Evolutionary conservation across 306 rosid species (phyloP).

Genomic region (Cicer judaicum): DNA sequence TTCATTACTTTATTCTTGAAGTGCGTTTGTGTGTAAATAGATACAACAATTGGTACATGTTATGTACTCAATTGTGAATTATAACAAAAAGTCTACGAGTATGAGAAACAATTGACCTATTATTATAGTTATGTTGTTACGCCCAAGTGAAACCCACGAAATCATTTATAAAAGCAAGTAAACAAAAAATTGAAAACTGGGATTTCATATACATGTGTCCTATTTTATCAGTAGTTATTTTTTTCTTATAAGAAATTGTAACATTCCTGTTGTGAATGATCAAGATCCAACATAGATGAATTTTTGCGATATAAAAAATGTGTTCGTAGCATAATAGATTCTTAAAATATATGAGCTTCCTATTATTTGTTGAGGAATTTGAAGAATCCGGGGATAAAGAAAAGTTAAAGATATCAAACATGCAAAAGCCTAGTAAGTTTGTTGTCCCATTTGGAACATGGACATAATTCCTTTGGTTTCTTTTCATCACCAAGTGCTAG

Average conservation of each 20-base stretch:
- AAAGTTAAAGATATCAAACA: conserved; percentile 51
- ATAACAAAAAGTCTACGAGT: not conserved
- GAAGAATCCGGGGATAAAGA: conserved; percentile 13
- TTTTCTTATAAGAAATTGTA: conserved; percentile 17
- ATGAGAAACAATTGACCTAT: conserved; percentile 65
- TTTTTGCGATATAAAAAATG: conserved; percentile 9
- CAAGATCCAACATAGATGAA: conserved; percentile 36
- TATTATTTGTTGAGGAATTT: conserved; percentile 3
- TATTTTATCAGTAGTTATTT: conserved; percentile 21
- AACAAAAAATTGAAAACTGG: conserved; percentile 6
- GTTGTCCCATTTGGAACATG: conserved; percentile 99
- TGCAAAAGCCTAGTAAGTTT: conserved; percentile 98
- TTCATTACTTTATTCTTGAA: too few relatives aligned
- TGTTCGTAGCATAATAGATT: conserved; percentile 2
- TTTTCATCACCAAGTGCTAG: conserved; percentile 99
- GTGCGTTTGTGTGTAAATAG: too few relatives aligned
- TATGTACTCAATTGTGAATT: too few relatives aligned
- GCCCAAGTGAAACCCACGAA: conserved; percentile 98
- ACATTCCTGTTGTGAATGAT: conserved; percentile 31
- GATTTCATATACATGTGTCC: conserved; percentile 21
- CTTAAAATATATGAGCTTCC: conserved; percentile 35
- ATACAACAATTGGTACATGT: too few relatives aligned
- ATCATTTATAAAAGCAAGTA: conserved; percentile 31
- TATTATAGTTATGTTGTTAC: conserved; percentile 98
- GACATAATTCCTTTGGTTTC: conserved; percentile 91